These are phyloP conservation scores for Aspergillus novoparasiticus DNA, from an alignment of 2,329 filamentous ascomycete genomes.

Conservation along the genomic window DNA sequence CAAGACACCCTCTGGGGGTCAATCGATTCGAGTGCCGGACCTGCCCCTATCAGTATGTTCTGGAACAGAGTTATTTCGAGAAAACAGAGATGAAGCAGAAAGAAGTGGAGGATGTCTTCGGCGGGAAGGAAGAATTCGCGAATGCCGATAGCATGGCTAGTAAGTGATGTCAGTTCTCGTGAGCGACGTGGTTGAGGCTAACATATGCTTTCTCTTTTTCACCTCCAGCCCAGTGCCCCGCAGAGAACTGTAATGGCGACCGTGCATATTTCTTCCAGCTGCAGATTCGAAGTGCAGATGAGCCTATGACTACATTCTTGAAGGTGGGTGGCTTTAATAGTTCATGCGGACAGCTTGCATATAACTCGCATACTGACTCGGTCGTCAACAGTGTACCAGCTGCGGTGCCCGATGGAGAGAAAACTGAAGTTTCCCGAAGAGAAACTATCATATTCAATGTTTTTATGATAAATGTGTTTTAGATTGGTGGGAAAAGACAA, in stretches of 20 bases:
- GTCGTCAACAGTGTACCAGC: conserved; percentile 44
- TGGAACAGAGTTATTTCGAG: conserved; percentile 79
- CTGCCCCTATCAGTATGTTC: conserved; percentile 87
- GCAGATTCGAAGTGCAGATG: conserved; percentile 96
- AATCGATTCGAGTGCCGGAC: conserved; percentile 96
- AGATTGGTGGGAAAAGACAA: not conserved
- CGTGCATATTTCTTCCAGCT: conserved; percentile 95
- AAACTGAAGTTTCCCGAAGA: conserved; percentile 38
- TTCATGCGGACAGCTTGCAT: conserved; percentile 19
- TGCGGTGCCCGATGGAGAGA: conserved; percentile 53
- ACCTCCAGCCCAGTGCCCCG: conserved; percentile 72
- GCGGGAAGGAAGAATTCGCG: conserved; percentile 84
- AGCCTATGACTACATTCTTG: conserved; percentile 97
- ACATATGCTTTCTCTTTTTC: conserved; percentile 15
- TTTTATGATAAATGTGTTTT: not conserved
- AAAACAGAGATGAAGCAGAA: conserved; percentile 78
- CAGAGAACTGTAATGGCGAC: conserved; percentile 75
- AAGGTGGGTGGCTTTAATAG: conserved; percentile 59
- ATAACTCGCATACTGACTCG: conserved; percentile 24
- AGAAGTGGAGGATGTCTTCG: conserved; percentile 87
- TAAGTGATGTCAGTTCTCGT: conserved; percentile 35
- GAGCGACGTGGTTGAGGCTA: conserved; percentile 11
- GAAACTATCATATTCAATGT: not conserved
- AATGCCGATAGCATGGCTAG: conserved; percentile 81
- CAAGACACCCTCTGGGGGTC: conserved; percentile 44